Evolutionary conservation across 352 stramenopile genomes (phyloP), one percentile per base, ranked within the genome.

Genomic region (Discostella stelligera): DNA sequence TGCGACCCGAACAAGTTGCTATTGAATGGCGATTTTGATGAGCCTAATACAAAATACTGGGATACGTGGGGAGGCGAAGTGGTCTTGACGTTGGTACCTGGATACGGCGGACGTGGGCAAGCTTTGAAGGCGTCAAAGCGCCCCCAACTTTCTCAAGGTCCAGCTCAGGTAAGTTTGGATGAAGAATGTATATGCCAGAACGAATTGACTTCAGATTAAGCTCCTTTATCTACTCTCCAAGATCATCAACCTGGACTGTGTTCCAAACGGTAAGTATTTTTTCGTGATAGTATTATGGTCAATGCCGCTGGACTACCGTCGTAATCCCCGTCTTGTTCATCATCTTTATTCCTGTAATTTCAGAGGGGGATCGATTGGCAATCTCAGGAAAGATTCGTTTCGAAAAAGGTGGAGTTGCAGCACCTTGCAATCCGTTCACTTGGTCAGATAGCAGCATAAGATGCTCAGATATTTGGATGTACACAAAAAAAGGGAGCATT

Each of bases 371-470:
- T 11, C 79, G 79, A 20, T 58, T 86, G 30, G 44, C 69, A 14
- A 82, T 86, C 37, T 58, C 52, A 61, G 65, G 62, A 37, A 79
- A 72, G 49, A 74, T 83, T 44, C 82, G 75, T 32, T 73, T 82
- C 54, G 53, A 81, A 39, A 37, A 25, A 5, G 32, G 50, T 25
- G 65, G 68, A 2, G 39, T 49, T 2, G 37, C 58, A 23, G 37
- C 66, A 20, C 14, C 18, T n/a, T 86, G 79, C 55, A 58, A 77
- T 62, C 46, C 60, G 9, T 77, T 75, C 53, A 63, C 61, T 20
- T 80, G 60, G 56, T 54, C 37, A 18, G 49, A 78, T 61, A 27
- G n/a, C 48, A 23, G 11, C 13, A 30, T 13, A n/a, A 67, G 69
- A 52, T 86, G 79, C 71, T 61, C 55, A 50, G 71, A 86, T 55